A percentile compares a stretch with the other conserved stretches of the same genome.
Conservation (phyloP, 2,329 filamentous ascomycete genomes). For the Aureobasidium vineae region DNA sequence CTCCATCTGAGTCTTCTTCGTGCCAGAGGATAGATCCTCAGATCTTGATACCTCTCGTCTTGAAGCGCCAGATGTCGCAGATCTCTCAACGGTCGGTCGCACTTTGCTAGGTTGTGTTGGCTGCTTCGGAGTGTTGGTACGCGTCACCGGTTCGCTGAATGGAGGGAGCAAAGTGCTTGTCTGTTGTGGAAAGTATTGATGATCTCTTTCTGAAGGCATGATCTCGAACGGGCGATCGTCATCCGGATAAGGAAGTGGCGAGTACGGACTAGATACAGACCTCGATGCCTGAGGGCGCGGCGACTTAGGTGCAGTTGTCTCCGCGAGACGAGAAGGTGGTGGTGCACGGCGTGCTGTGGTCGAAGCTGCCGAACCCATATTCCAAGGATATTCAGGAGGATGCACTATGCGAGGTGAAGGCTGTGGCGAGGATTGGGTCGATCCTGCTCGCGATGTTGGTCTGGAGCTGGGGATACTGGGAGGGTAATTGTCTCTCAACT, state of each 20-base stretch:
- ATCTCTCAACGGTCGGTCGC: slow-evolving; percentile 8
- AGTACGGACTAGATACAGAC: slow-evolving; percentile 37
- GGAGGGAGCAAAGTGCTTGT: slow-evolving; percentile 29
- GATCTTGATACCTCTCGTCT: slow-evolving; percentile 2
- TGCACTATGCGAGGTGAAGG: slow-evolving; percentile 11
- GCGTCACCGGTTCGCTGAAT: slow-evolving; percentile 26
- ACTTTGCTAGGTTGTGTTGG: slow-evolving; percentile 14
- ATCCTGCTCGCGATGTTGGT: slow-evolving; percentile 25
- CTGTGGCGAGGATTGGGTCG: slow-evolving; percentile 14
- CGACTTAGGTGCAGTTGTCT: slow-evolving; percentile 29
- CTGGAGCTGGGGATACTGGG: slow-evolving; percentile 24
- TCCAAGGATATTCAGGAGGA: slow-evolving; percentile 23
- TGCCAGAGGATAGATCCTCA: slow-evolving; percentile 36
- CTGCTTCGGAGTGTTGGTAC: slow-evolving; percentile 20
- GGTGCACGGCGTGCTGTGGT: slow-evolving; percentile 33
- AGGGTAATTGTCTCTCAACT: slow-evolving; percentile 6
- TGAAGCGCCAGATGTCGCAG: slow-evolving; percentile 6
- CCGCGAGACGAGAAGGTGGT: slow-evolving; percentile 34
- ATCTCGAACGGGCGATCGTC: slow-evolving; percentile 40
- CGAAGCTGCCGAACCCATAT: slow-evolving; percentile 29
- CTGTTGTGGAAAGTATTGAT: slow-evolving; percentile 39
- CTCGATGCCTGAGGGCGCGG: slow-evolving; percentile 33
- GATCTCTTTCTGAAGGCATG: slow-evolving; percentile 47
- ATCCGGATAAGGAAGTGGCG: slow-evolving; percentile 47
- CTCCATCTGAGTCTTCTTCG: slow-evolving; percentile 31